A percentile compares a stretch with the other conserved stretches of the same genome.
phyloP scores from a whole-genome alignment of 2,329 filamentous ascomycete species.

The Fusarium tricinctum region DNA sequence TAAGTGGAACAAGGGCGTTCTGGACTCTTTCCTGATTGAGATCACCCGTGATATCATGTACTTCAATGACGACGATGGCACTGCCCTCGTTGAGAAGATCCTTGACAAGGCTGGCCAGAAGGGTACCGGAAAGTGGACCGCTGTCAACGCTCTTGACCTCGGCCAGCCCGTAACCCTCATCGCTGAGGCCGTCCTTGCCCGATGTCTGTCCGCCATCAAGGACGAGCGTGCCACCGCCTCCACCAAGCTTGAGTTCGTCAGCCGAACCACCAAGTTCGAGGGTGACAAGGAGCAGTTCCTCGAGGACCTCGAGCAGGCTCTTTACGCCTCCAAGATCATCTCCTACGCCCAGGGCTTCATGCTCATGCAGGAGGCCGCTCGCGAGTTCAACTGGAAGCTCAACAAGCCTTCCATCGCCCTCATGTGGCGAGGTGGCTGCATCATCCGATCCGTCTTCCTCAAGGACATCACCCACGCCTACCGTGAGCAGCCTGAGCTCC shows the following conservation, averaged over 20 bases:
- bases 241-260: slow-evolving; percentile 78
- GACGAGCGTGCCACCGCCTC: slow-evolving; percentile 88
- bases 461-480: slow-evolving; percentile 99
- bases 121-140: slow-evolving; percentile 99
- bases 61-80: slow-evolving; percentile 95
- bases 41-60: slow-evolving; percentile 99
- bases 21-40: slow-evolving; percentile 99
- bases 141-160: slow-evolving; percentile 98
- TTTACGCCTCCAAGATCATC: slow-evolving; percentile 99
- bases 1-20: slow-evolving; percentile 98
- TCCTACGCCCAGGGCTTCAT: slow-evolving; percentile 99
- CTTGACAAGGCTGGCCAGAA: slow-evolving; percentile 99
- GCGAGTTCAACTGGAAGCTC: slow-evolving; percentile 97
- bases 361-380: slow-evolving; percentile 99
- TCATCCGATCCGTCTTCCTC: slow-evolving; percentile 99
- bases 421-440: slow-evolving; percentile 99
- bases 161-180: slow-evolving; percentile 99
- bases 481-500: slow-evolving; percentile 91
- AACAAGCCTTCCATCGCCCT: slow-evolving; percentile 99
- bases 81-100: slow-evolving; percentile 96
- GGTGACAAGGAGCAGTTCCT: slow-evolving; percentile 95
- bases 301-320: slow-evolving; percentile 96
- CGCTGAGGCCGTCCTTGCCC: slow-evolving; percentile 94
- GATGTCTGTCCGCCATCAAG: slow-evolving; percentile 96
- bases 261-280: slow-evolving; percentile 83